Base-by-base conservation (phyloP, 345 rosid species). In the Noccaea caerulescens region DNA sequence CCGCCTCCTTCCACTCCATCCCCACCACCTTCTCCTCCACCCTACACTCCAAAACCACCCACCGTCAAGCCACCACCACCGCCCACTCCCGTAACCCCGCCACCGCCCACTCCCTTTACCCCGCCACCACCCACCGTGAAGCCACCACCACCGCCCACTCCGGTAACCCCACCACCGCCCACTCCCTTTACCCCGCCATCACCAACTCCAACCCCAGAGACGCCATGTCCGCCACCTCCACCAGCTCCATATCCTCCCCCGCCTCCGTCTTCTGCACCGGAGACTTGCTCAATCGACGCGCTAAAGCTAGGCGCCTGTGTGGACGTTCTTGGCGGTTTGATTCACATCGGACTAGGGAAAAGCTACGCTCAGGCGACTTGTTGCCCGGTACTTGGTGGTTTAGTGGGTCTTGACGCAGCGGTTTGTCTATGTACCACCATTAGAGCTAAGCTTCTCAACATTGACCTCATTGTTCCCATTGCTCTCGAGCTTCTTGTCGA, bases 401-500 rank as follows among this genome's bases (percentile, higher is more conserved):
- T 94, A 30, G 59, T 79, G 32, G 97, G 80, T 72, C 80, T 91
- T 66, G 99, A 94, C 53, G 97, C 96, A 6, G 97, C 99, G 0
- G 11, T 93, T 10, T 93, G 99, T 72, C 95, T 93, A 6, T 93
- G 97, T 81, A 91, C 95, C 66, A 83, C 88, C 75, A 87, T 93
- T 46, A 87, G 78, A 56, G 85, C 71, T 3, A 93, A 93, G 79
- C 94, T 93, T 72, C 83, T 93, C 2, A 93, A 91, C 51, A 63
- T 93, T 38, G 86, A 77, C 58, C 64, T 93, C 43, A n/a, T 93
- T 5, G 6, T 91, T 2, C 98, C 97, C 37, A 66, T 93, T 45
- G 98, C 96, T 62, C 98, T 93, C 60, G 73, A 87, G 68, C 80
- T 93, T 38, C 97, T 93, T 25, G 1, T 93, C 10, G 86, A 86